Base-by-base conservation (phyloP, 1,284 basidiomycete species). In the Malassezia nana region DNA sequence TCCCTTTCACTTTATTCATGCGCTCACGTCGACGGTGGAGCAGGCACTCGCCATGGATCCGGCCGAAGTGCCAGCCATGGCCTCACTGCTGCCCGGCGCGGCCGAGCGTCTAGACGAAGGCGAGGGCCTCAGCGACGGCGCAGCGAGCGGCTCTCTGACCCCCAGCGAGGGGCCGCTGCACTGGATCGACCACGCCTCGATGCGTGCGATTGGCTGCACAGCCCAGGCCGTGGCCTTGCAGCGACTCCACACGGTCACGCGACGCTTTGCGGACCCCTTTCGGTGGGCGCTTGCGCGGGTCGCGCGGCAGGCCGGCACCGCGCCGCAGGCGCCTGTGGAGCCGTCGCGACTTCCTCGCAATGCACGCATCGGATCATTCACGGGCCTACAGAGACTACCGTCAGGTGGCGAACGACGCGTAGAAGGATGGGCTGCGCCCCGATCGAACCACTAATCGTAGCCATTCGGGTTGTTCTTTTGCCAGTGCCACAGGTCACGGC, bases 391-490 rank as follows among this genome's bases (percentile, higher is more conserved):
- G 42, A 20, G 22, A 42, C 41, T 44, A 51, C 26, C 41, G 22
- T 6, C 24, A 1, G 18, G 4, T 10, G n/a, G 7, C 1, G 40
- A 41, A 22, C n/a, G 35, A 22, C 50, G 43, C 18, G 42, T 8
- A 20, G 33, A 41, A 12, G 18, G 25, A 20, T 38, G 8, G 28
- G 7, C 9, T 24, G 24, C 28, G 39, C 40, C 33, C 9, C 2
- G 8, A 33, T 20, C 15, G 5, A 18, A 20, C n/a, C 28, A 31
- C 32, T 29, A 47, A 31, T 54, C 65, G 60, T 73, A 75, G 35
- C 75, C 76, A 50, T 76, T 64, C 18, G 76, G 76, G 64, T 77
- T 75, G 53, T 75, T 72, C 56, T 66, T 69, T 63, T 75, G 66
- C 67, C 71, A 75, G 56, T 75, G 67, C 74, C 67, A 70, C 25